Base-by-base conservation (phyloP, 306 rosid species). In the Inga oerstediana region DNA sequence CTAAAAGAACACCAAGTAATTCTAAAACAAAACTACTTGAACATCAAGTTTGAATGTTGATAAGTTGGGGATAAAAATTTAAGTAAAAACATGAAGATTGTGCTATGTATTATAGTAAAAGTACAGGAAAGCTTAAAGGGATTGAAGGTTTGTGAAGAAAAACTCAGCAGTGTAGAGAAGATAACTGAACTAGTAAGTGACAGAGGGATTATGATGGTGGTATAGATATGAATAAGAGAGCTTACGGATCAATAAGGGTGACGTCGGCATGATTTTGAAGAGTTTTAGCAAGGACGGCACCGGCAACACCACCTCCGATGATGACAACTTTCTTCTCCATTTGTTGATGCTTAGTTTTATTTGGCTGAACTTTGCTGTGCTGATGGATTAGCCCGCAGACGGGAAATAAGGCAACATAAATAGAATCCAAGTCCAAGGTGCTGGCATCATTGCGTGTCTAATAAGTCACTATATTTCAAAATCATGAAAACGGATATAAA, bases 291-390 rank as follows among this genome's bases (percentile, higher is more conserved):
- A 94, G 83, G 59, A 85, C 34, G 7, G 94, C 91, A 56, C 98
- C 98, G 4, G 94, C 97, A n/a, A 90, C 87, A 66, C 98, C 98
- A 3, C 97, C 98, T 74, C 98, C 98, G 39, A 93, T 22, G 46
- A 94, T 87, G 78, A 89, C 98, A 54, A 94, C 91, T 83, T 90
- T 89, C 83, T 85, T 85, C 39, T 13, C 39, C 45, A 10, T 61
- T 22, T 44, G 17, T 54, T 24, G 16, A 54, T 39, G 49, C 70
- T 17, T 14, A 27, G n/a, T 84, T 76, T 34, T 62, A n/a, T 67
- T 35, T 46, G 4, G 35, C 49, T 72, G 43, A 2, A 41, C 12
- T 71, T 32, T 59, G 73, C 76, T 78, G 3, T 32, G 71, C 72
- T 77, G 81, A 85, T 72, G 59, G 76, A 56, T 76, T 14, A 49